Base-by-base conservation (phyloP, 495 filamentous ascomycete species). In the Penicillium taxi region DNA sequence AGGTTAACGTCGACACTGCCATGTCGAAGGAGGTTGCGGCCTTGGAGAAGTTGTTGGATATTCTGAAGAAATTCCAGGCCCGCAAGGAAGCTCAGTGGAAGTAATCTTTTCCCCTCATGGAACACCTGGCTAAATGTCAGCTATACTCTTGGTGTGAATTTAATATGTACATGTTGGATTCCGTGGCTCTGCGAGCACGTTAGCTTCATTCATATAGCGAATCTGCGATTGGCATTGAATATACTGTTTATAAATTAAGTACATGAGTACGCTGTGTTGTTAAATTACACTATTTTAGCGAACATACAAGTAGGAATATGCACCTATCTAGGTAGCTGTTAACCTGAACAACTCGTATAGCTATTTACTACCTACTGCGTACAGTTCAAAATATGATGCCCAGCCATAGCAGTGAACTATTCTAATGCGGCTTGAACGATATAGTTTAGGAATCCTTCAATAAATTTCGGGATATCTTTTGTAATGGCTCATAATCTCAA, bases 21-120 rank as follows among this genome's bases (percentile, higher is more conserved):
- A 47, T 95, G 52, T 59, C 63, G 46, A 60, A 67, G 45, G 94
- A 89, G 73, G 70, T 96, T 32, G 67, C 49, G 9, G 79, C 82
- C 29, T 62, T 98, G 41, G 78, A 91, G 69, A 73, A 78, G 61
- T 69, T 83, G 38, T 75, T 87, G 30, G 61, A 37, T 11, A 86
- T 90, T 45, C 64, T 96, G 48, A 82, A 91, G 69, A 65, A 51
- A 2, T 88, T 88, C 69, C 68, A 80, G 55, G 67, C 53, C 12
- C 69, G 63, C 50, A 78, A 80, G 66, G 80, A 85, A 44, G 74
- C 75, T 23, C 79, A 89, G 57, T 86, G 78, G 51, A 37, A 52
- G 75, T 81, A 72, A 44, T 37, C 37, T 27, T 37, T 26, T 43
- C 25, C 24, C 27, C 21, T 29, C 24, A 27, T 25, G 33, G 32